These are phyloP conservation scores for Penicillium frequentans DNA, from an alignment of 2,329 filamentous ascomycete genomes.

Conservation along the genomic window DNA sequence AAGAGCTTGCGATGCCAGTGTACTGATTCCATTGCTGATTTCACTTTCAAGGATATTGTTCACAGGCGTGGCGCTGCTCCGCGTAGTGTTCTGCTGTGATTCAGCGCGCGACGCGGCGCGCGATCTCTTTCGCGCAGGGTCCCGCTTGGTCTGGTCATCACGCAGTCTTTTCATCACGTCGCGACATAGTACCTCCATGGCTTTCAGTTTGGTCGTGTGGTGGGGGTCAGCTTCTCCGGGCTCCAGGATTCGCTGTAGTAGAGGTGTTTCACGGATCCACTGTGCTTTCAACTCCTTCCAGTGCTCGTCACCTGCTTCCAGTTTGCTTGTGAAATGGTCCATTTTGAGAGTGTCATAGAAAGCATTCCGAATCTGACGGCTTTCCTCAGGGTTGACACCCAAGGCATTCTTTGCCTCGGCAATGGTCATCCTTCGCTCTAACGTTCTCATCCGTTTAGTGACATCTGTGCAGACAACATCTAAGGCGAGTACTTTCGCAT, in stretches of 20 bases:
- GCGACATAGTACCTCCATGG: constrained; percentile 68
- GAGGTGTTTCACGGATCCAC: constrained; percentile 63
- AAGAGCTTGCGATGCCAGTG: constrained; percentile 45
- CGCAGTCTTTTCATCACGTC: constrained; percentile 77
- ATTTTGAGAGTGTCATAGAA: constrained; percentile 67
- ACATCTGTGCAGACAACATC: constrained; percentile 81
- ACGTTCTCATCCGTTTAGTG: constrained; percentile 72
- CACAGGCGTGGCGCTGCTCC: constrained; percentile 24
- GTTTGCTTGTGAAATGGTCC: constrained; percentile 69
- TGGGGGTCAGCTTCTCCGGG: constrained; percentile 54
- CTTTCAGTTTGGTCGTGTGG: constrained; percentile 59
- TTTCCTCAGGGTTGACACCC: constrained; percentile 67
- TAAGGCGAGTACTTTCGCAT: constrained; percentile 66
- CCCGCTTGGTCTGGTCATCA: constrained; percentile 62
- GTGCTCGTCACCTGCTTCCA: constrained; percentile 69
- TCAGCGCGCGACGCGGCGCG: constrained; percentile 15
- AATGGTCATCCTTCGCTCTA: constrained; percentile 67
- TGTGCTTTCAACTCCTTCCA: constrained; percentile 69
- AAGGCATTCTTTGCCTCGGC: constrained; percentile 72
- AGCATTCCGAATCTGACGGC: constrained; percentile 63
- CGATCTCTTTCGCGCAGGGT: constrained; percentile 48
- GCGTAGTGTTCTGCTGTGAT: constrained; percentile 21
- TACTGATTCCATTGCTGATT: constrained; percentile 44
- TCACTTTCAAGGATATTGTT: constrained; percentile 22
- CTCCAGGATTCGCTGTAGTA: constrained; percentile 57